Evolutionary conservation across 495 filamentous ascomycete genomes (phyloP).

Genomic region (Articulospora tetracladia): DNA sequence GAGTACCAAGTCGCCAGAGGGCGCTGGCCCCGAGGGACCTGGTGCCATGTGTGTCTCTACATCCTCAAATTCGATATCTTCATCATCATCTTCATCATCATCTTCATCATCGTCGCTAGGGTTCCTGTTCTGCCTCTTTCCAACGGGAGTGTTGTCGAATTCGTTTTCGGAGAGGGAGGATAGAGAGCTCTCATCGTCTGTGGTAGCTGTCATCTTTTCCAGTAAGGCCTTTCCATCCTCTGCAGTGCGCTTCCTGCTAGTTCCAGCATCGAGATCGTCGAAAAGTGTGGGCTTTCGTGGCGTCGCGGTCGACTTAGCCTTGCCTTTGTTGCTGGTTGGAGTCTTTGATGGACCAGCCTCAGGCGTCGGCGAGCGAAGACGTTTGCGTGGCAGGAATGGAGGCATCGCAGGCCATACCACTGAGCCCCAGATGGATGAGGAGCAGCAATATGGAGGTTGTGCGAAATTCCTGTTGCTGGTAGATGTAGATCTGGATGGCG

Average conservation of each 20-base stretch:
- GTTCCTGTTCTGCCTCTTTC: slow-evolving; percentile 33
- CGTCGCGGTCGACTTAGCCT: slow-evolving; percentile 17
- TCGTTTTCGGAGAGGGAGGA: slow-evolving; percentile 65
- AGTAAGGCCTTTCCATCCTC: slow-evolving; percentile 45
- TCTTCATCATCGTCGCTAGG: slow-evolving; percentile 54
- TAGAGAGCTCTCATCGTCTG: slow-evolving; percentile 49
- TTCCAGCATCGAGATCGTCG: slow-evolving; percentile 60
- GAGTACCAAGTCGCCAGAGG: slow-evolving; percentile 64
- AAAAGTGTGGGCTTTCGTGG: slow-evolving; percentile 56
- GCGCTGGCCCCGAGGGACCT: slow-evolving; percentile 27
- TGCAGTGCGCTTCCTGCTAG: slow-evolving; percentile 41
- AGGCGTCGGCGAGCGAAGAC: slow-evolving; percentile 21
- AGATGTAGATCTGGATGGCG: background rate
- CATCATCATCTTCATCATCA: slow-evolving; percentile 84
- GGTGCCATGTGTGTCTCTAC: slow-evolving; percentile 41
- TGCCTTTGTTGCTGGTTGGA: slow-evolving; percentile 13
- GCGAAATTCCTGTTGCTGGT: background rate
- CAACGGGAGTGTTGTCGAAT: slow-evolving; percentile 43
- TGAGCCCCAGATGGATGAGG: background rate
- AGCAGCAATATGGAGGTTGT: too few relatives aligned
- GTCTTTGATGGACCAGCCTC: slow-evolving; percentile 19
- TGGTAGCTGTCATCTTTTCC: slow-evolving; percentile 45
- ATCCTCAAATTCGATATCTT: slow-evolving; percentile 86
- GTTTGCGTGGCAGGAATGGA: slow-evolving; percentile 28
- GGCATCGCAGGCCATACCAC: slow-evolving; percentile 19